phyloP scores from a whole-genome alignment of 768 basidiomycete species.

The Psilocybe azurescens region DNA sequence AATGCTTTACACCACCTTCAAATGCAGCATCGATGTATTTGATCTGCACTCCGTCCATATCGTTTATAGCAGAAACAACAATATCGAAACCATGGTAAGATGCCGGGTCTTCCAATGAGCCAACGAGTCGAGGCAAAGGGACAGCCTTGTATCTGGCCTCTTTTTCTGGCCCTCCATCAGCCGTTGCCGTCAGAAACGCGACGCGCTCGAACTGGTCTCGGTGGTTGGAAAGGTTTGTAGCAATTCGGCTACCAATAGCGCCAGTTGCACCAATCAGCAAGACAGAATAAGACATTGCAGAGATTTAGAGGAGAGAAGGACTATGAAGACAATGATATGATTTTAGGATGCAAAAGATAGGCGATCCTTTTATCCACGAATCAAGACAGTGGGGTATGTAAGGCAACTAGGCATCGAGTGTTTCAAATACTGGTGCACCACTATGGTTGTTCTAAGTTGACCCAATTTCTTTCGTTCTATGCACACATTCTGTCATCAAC shows the following conservation, averaged over 20 bases:
- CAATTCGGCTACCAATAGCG: constrained; percentile 9
- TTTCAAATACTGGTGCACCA: too few species aligned
- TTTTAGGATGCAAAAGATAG: too few species aligned
- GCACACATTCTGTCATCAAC: too few species aligned
- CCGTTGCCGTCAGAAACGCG: constrained; percentile 12
- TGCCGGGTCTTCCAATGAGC: constrained; percentile 7
- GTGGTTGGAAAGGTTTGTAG: constrained; percentile 10
- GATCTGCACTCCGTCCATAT: constrained; percentile 4
- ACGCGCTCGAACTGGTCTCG: constrained; percentile 12
- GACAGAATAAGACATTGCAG: constrained; percentile 7
- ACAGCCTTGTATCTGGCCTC: constrained; percentile 14
- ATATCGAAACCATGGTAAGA: constrained; percentile 17
- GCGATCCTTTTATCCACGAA: too few species aligned
- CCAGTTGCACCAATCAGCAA: constrained; percentile 18
- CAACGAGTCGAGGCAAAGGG: constrained; percentile 10
- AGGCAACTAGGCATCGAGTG: too few species aligned
- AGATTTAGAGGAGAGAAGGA: background rate
- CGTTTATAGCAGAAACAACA: constrained; percentile 7
- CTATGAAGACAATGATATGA: background rate
- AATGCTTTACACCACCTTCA: constrained; percentile 14
- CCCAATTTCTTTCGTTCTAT: too few species aligned
- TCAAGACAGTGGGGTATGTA: too few species aligned
- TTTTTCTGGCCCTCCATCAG: constrained; percentile 9
- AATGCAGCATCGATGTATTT: constrained; percentile 15
- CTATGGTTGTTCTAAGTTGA: too few species aligned